Conservation (phyloP, 768 basidiomycete species). For the Phylloporus sp. region DNA sequence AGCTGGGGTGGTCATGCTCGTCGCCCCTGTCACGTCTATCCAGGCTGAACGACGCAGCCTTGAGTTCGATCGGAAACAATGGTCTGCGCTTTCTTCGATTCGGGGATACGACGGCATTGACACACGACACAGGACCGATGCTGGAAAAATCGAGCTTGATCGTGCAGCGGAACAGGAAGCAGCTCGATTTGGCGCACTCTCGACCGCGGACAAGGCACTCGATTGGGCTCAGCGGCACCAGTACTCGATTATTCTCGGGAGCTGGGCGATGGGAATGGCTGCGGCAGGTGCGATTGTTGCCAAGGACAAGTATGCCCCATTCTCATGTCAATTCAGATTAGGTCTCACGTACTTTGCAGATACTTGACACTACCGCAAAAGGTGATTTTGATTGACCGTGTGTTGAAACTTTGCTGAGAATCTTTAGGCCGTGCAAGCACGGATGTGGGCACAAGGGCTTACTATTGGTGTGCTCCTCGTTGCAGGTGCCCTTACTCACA, state of each 20-base stretch:
- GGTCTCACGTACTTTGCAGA: conserved; percentile 3
- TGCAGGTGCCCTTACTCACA: conserved; percentile 64
- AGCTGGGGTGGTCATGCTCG: conserved; percentile 62
- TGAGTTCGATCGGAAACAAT: conserved; percentile 59
- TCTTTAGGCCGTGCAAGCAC: conserved; percentile 69
- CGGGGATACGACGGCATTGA: neutral
- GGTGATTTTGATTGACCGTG: conserved; percentile 5
- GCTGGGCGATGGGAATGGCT: conserved; percentile 69
- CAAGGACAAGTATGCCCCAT: conserved; percentile 50
- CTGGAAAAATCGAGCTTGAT: conserved; percentile 53
- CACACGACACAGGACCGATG: conserved; percentile 30
- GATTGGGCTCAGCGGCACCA: conserved; percentile 69
- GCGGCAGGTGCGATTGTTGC: conserved; percentile 65
- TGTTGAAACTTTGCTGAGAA: conserved; percentile 10
- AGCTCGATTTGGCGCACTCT: conserved; percentile 48
- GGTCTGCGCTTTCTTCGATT: conserved; percentile 40
- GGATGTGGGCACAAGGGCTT: conserved; percentile 86
- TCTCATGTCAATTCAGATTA: neutral
- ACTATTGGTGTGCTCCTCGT: conserved; percentile 72
- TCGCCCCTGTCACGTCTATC: conserved; percentile 65
- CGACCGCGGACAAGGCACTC: conserved; percentile 46
- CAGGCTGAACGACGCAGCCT: conserved; percentile 69
- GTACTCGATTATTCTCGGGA: conserved; percentile 68
- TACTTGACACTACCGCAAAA: conserved; percentile 29
- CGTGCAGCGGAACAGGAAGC: conserved; percentile 33